Percentiles rank a stretch among this genome's conserved stretches.
phyloP scores from a whole-genome alignment of 768 basidiomycete species.

The Plicaturopsis crispa region DNA sequence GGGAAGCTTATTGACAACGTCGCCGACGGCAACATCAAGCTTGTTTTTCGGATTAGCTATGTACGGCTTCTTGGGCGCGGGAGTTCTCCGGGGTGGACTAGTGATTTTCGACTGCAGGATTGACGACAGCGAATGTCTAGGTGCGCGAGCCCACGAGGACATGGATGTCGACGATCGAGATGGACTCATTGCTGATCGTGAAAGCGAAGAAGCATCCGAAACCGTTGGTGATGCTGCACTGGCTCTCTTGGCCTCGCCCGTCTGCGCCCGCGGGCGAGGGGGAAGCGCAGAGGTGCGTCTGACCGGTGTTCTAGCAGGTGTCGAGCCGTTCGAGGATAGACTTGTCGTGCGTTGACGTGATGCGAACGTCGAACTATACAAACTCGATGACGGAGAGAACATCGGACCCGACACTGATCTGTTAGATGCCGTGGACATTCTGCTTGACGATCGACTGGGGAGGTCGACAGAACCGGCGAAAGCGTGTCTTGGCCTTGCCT shows the following conservation, averaged over 20 bases:
- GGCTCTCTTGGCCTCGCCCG: conserved; percentile 27
- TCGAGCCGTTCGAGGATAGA: conserved; percentile 36
- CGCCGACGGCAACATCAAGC: conserved; percentile 87
- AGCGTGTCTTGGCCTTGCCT: conserved; percentile 36
- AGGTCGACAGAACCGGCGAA: conserved; percentile 39
- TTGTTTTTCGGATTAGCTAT: conserved; percentile 86
- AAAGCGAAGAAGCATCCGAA: conserved; percentile 49
- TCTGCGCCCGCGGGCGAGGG: conserved; percentile 32
- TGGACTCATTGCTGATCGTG: conserved; percentile 35
- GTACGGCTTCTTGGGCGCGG: conserved; percentile 56
- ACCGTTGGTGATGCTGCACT: conserved; percentile 58
- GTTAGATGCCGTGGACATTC: conserved; percentile 45
- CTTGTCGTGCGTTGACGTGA: conserved; percentile 82
- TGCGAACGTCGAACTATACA: conserved; percentile 65
- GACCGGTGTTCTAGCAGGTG: conserved; percentile 23
- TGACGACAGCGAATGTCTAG: conserved; percentile 50
- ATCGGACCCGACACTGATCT: conserved; percentile 71
- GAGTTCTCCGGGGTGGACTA: conserved; percentile 38
- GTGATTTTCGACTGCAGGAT: conserved; percentile 29
- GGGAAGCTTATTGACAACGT: conserved; percentile 83
- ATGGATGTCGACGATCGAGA: conserved; percentile 35
- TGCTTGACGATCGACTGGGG: conserved; percentile 47
- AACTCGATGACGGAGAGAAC: conserved; percentile 26
- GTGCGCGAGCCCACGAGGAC: conserved; percentile 65
- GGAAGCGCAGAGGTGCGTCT: conserved; percentile 23